These are phyloP conservation scores for Colletotrichum sansevieriae DNA, from an alignment of 2,329 filamentous ascomycete species.

Conservation along the genomic window DNA sequence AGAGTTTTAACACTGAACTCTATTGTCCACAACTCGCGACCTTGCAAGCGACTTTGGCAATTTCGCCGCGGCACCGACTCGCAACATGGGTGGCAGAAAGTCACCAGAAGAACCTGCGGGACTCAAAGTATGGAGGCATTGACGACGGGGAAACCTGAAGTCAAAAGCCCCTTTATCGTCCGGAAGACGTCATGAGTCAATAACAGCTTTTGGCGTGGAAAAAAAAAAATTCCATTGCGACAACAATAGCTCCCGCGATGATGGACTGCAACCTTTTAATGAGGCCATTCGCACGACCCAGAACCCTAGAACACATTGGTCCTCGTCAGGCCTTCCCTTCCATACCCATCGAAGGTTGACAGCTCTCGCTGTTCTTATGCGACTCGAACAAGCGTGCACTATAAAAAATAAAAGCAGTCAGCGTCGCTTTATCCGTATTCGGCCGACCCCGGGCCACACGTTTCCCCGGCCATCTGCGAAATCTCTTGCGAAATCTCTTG, in stretches of 20 bases:
- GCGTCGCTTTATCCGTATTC: slow-evolving; percentile 15
- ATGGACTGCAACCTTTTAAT: neutral
- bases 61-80: neutral
- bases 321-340: slow-evolving; percentile 1
- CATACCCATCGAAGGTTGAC: neutral
- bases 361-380: slow-evolving; percentile 4
- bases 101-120: slow-evolving; percentile 25
- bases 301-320: neutral
- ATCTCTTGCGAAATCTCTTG: slow-evolving; percentile 31
- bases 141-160: slow-evolving; percentile 17
- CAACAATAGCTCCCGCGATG: slow-evolving; percentile 16
- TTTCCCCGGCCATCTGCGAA: slow-evolving; percentile 20
- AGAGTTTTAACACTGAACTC: slow-evolving; percentile 40
- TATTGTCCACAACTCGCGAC: slow-evolving; percentile 16
- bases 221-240: slow-evolving; percentile 15
- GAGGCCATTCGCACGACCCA: slow-evolving; percentile 28
- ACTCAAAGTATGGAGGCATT: slow-evolving; percentile 16
- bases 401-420: too few species aligned
- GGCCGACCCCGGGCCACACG: slow-evolving; percentile 21
- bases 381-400: slow-evolving; percentile 9
- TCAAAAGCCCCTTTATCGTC: slow-evolving; percentile 12
- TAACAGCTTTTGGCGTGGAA: neutral
- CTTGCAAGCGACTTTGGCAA: neutral
- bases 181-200: slow-evolving; percentile 25
- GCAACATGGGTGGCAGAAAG: too few species aligned